Conservation (phyloP, 345 rosid genomes). For the Gossypium sturtianum region DNA sequence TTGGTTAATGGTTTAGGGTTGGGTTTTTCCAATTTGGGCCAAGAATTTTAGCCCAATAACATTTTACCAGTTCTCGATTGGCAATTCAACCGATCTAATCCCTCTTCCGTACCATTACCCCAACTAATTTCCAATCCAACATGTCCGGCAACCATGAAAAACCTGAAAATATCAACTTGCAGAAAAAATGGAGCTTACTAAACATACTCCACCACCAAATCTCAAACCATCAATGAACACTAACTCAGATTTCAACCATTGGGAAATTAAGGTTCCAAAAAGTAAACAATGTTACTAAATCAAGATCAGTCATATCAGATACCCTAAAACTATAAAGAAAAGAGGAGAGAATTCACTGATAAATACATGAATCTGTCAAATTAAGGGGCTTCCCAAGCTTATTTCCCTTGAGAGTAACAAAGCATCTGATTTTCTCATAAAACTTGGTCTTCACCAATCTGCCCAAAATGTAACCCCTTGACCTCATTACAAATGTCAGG, state of each 20-base stretch:
- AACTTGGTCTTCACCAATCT: slow-evolving; percentile 63
- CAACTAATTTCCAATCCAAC: too few relatives aligned
- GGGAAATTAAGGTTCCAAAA: too few relatives aligned
- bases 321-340: background rate
- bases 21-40: too few relatives aligned
- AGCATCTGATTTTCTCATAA: slow-evolving; percentile 50
- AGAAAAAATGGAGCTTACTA: too few relatives aligned
- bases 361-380: slow-evolving; percentile 44
- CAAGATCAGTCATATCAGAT: background rate
- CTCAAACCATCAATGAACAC: background rate
- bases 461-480: slow-evolving; percentile 79
- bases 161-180: too few relatives aligned
- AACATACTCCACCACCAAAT: too few relatives aligned
- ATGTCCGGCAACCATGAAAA: too few relatives aligned
- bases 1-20: too few relatives aligned
- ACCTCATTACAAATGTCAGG: slow-evolving; percentile 67
- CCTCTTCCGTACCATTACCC: too few relatives aligned
- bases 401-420: slow-evolving; percentile 48
- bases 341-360: slow-evolving; percentile 18
- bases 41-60: too few relatives aligned
- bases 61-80: too few relatives aligned
- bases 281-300: background rate
- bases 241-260: background rate
- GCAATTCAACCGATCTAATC: too few relatives aligned
- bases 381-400: slow-evolving; percentile 54